These are phyloP conservation scores for Salvia miltiorrhiza DNA, from an alignment of 257 asterid species.

Conservation along the genomic window DNA sequence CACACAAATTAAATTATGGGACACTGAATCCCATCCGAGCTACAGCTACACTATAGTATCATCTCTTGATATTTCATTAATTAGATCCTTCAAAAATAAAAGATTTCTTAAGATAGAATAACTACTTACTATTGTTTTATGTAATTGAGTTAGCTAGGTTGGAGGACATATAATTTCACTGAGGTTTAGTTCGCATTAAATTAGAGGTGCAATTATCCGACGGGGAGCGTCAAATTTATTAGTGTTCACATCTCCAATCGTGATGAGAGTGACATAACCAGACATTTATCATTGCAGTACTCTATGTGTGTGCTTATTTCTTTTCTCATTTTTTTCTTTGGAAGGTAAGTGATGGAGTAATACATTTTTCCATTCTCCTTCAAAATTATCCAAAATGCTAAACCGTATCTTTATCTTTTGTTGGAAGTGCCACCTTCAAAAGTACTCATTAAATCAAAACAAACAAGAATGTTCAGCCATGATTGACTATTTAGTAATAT, in stretches of 20 bases:
- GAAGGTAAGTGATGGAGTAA: too few species aligned
- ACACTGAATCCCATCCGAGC: too few species aligned
- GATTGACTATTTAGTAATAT: neutral
- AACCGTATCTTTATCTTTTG: neutral
- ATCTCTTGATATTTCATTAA: too few species aligned
- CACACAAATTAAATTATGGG: too few species aligned
- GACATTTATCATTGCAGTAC: constrained; percentile 3
- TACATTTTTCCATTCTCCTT: too few species aligned
- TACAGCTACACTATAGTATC: too few species aligned
- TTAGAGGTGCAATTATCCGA: constrained; percentile 23
- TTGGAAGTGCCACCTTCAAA: neutral
- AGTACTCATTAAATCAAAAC: neutral
- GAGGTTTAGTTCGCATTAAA: neutral
- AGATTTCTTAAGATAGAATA: too few species aligned
- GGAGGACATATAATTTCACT: neutral
- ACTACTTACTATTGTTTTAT: neutral
- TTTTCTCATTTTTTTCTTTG: too few species aligned
- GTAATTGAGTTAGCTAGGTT: neutral
- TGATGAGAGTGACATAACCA: constrained; percentile 14
- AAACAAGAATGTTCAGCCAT: constrained; percentile 1
- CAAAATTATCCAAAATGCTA: too few species aligned
- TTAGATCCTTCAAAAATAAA: too few species aligned
- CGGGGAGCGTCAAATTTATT: constrained; percentile 28
- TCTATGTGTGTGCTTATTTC: neutral
- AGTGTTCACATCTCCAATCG: neutral